Evolutionary conservation across 2,329 filamentous ascomycete species (phyloP).

Genomic region (Stachybotrys elegans): DNA sequence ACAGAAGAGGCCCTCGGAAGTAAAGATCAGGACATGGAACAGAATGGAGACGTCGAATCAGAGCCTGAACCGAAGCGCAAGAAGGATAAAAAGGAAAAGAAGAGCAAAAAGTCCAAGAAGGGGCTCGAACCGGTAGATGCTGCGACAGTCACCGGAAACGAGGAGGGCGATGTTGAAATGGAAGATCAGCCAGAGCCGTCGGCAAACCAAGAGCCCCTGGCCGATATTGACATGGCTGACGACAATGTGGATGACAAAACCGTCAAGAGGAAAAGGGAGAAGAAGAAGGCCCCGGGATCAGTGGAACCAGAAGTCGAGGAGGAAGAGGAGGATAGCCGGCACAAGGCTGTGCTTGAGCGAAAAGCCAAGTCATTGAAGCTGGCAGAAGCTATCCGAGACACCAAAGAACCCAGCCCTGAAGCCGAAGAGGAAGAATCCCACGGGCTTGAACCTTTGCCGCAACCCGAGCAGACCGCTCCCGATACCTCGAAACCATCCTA

Average conservation of each 20-base stretch:
- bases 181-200: slow-evolving; percentile 1
- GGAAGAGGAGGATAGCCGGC: slow-evolving; percentile 26
- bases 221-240: slow-evolving; percentile 1
- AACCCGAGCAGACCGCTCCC: slow-evolving; percentile 61
- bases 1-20: neutral
- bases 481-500: slow-evolving; percentile 59
- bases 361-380: slow-evolving; percentile 50
- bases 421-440: slow-evolving; percentile 45
- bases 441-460: slow-evolving; percentile 76
- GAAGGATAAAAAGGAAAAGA: slow-evolving; percentile 11
- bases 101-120: slow-evolving; percentile 9
- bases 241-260: slow-evolving; percentile 10
- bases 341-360: slow-evolving; percentile 50
- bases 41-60: neutral
- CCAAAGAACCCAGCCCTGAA: slow-evolving; percentile 21
- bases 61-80: slow-evolving; percentile 5
- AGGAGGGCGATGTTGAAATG: slow-evolving; percentile 9
- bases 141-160: slow-evolving; percentile 7
- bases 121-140: slow-evolving; percentile 9
- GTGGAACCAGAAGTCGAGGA: slow-evolving; percentile 16
- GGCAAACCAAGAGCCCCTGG: neutral
- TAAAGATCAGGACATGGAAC: neutral
- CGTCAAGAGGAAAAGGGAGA: slow-evolving; percentile 19
- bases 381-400: slow-evolving; percentile 31
- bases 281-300: slow-evolving; percentile 24